Percentiles rank a stretch among this genome's conserved stretches.
These are phyloP conservation scores for Bipolaris victoriae DNA, from an alignment of 2,329 filamentous ascomycete genomes.

Conservation along the genomic window DNA sequence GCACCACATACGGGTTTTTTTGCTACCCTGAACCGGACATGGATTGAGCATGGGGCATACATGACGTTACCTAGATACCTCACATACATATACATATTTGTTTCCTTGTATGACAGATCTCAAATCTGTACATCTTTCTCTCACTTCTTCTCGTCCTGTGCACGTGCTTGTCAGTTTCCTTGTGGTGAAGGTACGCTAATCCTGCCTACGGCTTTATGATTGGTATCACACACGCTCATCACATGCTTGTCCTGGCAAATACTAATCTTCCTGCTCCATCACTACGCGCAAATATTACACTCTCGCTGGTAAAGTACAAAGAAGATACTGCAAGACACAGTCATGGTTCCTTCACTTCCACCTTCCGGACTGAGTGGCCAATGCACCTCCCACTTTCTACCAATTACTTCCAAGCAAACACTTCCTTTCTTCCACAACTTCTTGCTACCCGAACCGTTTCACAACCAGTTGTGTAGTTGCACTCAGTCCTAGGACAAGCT, in stretches of 20 bases:
- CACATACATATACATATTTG: background rate
- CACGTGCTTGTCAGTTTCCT: background rate
- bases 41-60: background rate
- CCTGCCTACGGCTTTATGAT: too few species aligned
- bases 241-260: too few species aligned
- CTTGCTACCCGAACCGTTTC: background rate
- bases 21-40: background rate
- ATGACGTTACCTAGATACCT: constrained; percentile 2
- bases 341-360: background rate
- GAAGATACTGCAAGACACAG: background rate
- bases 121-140: background rate
- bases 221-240: too few species aligned
- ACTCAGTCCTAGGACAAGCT: background rate
- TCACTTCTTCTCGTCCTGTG: background rate
- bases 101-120: background rate
- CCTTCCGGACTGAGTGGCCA: background rate
- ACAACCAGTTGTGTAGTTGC: background rate
- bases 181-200: too few species aligned
- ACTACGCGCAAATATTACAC: background rate
- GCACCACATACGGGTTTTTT: background rate
- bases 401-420: background rate
- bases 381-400: background rate
- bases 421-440: background rate
- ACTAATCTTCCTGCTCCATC: background rate
- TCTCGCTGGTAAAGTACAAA: background rate